These are phyloP conservation scores for Pilasporangium apinafurcum DNA, from an alignment of 352 stramenopile species.

Conservation along the genomic window DNA sequence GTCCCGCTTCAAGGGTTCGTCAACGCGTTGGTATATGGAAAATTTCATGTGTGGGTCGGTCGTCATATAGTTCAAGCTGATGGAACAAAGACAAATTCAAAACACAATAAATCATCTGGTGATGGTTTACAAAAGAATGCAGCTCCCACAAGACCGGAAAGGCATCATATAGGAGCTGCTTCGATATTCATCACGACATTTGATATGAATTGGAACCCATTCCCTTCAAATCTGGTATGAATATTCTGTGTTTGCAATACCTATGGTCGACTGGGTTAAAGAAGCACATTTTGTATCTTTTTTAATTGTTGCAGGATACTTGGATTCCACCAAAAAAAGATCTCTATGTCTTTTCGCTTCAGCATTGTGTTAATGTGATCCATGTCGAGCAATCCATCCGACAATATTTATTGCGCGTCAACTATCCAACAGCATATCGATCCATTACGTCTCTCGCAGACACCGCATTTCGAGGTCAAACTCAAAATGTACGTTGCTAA, in stretches of 20 bases:
- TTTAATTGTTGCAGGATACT: constrained; percentile 17
- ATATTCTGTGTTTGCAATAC: background rate
- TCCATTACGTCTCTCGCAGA: constrained; percentile 62
- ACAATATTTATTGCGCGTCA: constrained; percentile 57
- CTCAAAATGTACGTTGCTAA: constrained; percentile 42
- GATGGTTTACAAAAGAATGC: constrained; percentile 25
- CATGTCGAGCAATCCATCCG: constrained; percentile 51
- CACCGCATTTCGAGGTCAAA: constrained; percentile 30
- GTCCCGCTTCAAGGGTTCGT: constrained; percentile 69
- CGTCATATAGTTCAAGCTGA: constrained; percentile 40
- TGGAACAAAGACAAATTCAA: constrained; percentile 12
- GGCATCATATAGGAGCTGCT: constrained; percentile 45
- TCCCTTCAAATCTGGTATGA: constrained; percentile 43
- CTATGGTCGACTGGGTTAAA: background rate
- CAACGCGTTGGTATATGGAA: constrained; percentile 74
- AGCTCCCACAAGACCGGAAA: constrained; percentile 31
- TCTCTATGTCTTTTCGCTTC: constrained; percentile 68
- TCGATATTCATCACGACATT: constrained; percentile 73
- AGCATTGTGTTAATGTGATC: constrained; percentile 57
- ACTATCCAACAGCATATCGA: constrained; percentile 62
- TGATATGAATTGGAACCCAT: constrained; percentile 60
- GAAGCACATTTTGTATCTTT: too few relatives aligned
- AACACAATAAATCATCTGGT: constrained; percentile 24
- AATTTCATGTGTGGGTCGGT: constrained; percentile 66
- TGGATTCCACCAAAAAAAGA: constrained; percentile 71